These are phyloP conservation scores for Chalara sp. DNA, from an alignment of 2,329 filamentous ascomycete species.

Conservation along the genomic window DNA sequence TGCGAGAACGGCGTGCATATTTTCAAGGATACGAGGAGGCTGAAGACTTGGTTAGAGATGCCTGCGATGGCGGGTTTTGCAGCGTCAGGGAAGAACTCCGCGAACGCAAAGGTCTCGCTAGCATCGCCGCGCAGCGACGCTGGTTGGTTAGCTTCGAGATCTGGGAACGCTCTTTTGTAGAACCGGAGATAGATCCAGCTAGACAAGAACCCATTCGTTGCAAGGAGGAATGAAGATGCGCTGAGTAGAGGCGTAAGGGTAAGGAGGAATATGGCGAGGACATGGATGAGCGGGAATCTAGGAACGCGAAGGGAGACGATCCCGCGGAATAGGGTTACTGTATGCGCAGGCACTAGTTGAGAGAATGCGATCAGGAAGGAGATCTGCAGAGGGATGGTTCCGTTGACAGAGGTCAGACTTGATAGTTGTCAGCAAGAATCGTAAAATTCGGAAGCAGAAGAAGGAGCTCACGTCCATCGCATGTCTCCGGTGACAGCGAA, in stretches of 20 bases:
- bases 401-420: conserved; percentile 76
- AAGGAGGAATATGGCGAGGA: conserved; percentile 66
- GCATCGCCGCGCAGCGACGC: conserved; percentile 75
- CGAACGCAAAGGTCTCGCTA: conserved; percentile 92
- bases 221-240: conserved; percentile 69
- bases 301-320: conserved; percentile 82
- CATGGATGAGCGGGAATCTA: conserved; percentile 62
- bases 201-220: conserved; percentile 73
- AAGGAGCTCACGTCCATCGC: conserved; percentile 57
- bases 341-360: conserved; percentile 94
- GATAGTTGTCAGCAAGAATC: conserved; percentile 23
- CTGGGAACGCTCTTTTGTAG: conserved; percentile 71
- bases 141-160: conserved; percentile 56
- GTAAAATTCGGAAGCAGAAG: conserved; percentile 5
- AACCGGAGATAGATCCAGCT: conserved; percentile 97
- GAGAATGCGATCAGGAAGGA: conserved; percentile 96
- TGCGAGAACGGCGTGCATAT: conserved; percentile 81
- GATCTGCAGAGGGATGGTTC: conserved; percentile 83
- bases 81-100: conserved; percentile 87
- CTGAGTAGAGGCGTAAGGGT: conserved; percentile 56
- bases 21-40: conserved; percentile 64
- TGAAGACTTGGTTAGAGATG: conserved; percentile 70
- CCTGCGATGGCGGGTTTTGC: conserved; percentile 71
- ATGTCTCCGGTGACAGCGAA: conserved; percentile 62
- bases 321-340: conserved; percentile 86